Evolutionary conservation across 345 rosid species (phyloP).

Genomic region (Camelina hispida): DNA sequence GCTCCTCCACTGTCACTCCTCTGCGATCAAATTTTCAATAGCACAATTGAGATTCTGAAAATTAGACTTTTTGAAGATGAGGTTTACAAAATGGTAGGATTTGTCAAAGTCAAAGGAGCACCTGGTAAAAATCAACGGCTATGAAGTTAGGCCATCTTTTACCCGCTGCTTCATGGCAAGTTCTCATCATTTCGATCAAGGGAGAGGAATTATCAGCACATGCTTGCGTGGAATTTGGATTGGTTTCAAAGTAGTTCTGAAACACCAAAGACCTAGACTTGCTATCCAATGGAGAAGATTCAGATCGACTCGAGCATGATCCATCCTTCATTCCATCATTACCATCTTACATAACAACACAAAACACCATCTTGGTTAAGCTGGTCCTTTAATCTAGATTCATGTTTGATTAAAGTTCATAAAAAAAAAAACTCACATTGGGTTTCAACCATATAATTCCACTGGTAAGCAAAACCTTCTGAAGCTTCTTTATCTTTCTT

Average conservation of each 20-base stretch:
- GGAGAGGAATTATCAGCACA: constrained; percentile 86
- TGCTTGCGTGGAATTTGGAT: constrained; percentile 62
- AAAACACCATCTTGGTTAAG: background rate
- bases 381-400: background rate
- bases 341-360: constrained; percentile 65
- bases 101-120: constrained; percentile 21
- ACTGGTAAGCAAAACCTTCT: constrained; percentile 86
- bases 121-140: constrained; percentile 93
- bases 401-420: constrained; percentile 9
- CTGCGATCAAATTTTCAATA: constrained; percentile 48
- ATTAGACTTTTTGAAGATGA: background rate
- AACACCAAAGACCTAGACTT: constrained; percentile 64
- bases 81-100: background rate
- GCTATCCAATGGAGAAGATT: constrained; percentile 73
- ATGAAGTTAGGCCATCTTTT: constrained; percentile 99
- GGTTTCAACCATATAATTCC: constrained; percentile 90
- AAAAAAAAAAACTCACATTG: constrained; percentile 57
- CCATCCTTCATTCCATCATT: constrained; percentile 72
- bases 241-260: constrained; percentile 70
- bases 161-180: constrained; percentile 77
- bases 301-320: constrained; percentile 68
- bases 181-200: constrained; percentile 61
- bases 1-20: constrained; percentile 93
- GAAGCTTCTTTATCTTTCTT: constrained; percentile 75
- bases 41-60: background rate